Evolutionary conservation across 257 asterid genomes (phyloP), one percentile per base, ranked within the genome.

Genomic region (Solanum dulcamara): DNA sequence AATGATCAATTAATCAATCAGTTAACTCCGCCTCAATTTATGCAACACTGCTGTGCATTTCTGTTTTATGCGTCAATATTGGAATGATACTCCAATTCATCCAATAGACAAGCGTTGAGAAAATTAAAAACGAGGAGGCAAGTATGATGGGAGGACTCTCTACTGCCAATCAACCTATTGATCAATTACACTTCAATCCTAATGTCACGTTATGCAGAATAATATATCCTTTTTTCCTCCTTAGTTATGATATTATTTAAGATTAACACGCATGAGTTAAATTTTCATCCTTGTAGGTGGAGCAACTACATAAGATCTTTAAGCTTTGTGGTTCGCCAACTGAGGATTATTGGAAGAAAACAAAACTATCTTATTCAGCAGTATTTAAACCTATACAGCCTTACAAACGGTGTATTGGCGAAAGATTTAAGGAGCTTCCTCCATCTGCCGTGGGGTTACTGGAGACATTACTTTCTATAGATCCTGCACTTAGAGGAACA

Each of bases 281-380:
- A 79, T 87, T 32, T 81, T 83, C 79, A 9, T 81, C 53, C 80
- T 68, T 64, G 70, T 74, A 92, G 97, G 92, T 92, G 84, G 97
- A 92, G 64, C 97, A 93, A 87, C 85, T 93, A 84, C 95, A 92
- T 81, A 89, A 90, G 55, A 91, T 92, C 79, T 93, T 89, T 88
- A 91, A 91, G 90, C 90, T 93, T 81, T 93, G 96, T 84, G 96
- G 96, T 75, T 90, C 94, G 44, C 94, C 96, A 13, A 84, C 91
- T n/a, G 94, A 89, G 18, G 93, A 93, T 14, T 93, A 90, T 80
- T 93, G 95, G 94, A 88, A 80, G 81, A 91, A 90, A 70, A 84
- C 91, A 33, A 87, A 86, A 88, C 87, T 91, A 81, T 92, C 95
- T 4, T 85, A 88, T 62, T 88, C 91, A 42, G 82, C 91, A 68